These are phyloP conservation scores for Penicillium nucicola DNA, from an alignment of 495 filamentous ascomycete genomes.

Conservation along the genomic window DNA sequence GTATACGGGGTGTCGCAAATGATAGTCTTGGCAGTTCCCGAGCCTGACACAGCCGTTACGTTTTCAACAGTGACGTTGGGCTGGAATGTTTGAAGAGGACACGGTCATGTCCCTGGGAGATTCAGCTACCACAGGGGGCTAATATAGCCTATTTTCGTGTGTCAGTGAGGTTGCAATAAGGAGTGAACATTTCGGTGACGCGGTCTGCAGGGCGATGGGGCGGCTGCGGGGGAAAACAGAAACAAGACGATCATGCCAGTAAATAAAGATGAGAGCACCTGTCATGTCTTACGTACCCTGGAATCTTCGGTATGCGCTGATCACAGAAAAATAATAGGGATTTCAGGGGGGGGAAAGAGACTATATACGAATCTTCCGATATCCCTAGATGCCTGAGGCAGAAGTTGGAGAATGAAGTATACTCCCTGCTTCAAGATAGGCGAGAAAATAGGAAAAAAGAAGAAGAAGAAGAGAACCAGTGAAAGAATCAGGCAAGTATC, in stretches of 20 bases:
- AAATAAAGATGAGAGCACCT: conserved; percentile 3
- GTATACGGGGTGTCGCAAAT: background rate
- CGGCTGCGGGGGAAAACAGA: conserved; percentile 14
- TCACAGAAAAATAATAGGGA: background rate
- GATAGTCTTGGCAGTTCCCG: background rate
- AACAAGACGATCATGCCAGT: conserved; percentile 31
- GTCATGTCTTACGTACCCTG: conserved; percentile 20
- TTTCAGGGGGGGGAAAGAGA: conserved; percentile 2
- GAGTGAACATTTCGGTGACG: conserved; percentile 30
- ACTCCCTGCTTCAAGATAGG: conserved; percentile 11
- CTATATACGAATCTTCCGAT: conserved; percentile 9
- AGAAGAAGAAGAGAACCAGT: background rate
- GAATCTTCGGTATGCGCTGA: conserved; percentile 12
- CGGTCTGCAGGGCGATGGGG: conserved; percentile 28
- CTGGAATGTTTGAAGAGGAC: conserved; percentile 16
- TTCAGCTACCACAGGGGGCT: background rate
- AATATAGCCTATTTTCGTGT: conserved; percentile 7
- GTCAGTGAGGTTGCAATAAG: conserved; percentile 22
- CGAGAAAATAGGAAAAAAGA: conserved; percentile 1
- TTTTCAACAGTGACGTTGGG: conserved; percentile 16
- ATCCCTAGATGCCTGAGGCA: conserved; percentile 12
- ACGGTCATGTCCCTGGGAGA: conserved; percentile 6
- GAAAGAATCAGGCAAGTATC: too few species aligned
- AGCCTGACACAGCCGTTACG: conserved; percentile 11
- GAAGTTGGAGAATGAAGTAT: conserved; percentile 9